Conservation (phyloP, 2,329 filamentous ascomycete genomes). For the Clathrospora elynae region DNA sequence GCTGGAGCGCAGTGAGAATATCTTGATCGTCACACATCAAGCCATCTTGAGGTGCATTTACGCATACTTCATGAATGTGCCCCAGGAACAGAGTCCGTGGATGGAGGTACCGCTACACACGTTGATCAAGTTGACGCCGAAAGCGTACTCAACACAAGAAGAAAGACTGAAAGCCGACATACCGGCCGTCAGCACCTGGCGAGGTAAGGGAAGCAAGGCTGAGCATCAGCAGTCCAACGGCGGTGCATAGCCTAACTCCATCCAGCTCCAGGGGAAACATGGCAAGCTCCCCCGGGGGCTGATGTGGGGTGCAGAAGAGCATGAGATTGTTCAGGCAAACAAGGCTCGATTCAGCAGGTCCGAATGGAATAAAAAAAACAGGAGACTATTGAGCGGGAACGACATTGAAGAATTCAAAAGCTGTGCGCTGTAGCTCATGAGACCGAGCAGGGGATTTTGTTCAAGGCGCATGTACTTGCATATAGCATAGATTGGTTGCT, state of each 20-base stretch:
- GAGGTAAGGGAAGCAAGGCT: slow-evolving; percentile 89
- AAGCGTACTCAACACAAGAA: slow-evolving; percentile 91
- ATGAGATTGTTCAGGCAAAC: no score
- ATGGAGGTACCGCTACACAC: slow-evolving; percentile 98
- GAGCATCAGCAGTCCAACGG: slow-evolving; percentile 69
- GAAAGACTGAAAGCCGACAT: slow-evolving; percentile 88
- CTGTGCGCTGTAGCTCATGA: no score
- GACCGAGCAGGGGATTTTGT: no score
- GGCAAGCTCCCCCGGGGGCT: slow-evolving; percentile 9
- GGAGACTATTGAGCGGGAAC: no score
- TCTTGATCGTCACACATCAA: slow-evolving; percentile 97
- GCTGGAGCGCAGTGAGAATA: slow-evolving; percentile 92
- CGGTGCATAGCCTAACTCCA: slow-evolving; percentile 26
- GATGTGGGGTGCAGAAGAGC: no score
- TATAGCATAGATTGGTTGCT: slow-evolving; percentile 14
- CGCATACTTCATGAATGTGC: slow-evolving; percentile 97
- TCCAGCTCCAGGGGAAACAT: slow-evolving; percentile 17
- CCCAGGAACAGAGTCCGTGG: slow-evolving; percentile 92
- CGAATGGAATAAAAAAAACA: no score
- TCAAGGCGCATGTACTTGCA: slow-evolving; percentile 7
- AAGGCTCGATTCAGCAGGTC: no score
- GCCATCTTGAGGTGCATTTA: slow-evolving; percentile 97
- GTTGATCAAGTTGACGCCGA: slow-evolving; percentile 92
- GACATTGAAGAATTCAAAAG: no score
- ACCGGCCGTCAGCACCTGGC: slow-evolving; percentile 93